phyloP scores from a whole-genome alignment of 177 flowering plant genomes.

The Telopea speciosissima region DNA sequence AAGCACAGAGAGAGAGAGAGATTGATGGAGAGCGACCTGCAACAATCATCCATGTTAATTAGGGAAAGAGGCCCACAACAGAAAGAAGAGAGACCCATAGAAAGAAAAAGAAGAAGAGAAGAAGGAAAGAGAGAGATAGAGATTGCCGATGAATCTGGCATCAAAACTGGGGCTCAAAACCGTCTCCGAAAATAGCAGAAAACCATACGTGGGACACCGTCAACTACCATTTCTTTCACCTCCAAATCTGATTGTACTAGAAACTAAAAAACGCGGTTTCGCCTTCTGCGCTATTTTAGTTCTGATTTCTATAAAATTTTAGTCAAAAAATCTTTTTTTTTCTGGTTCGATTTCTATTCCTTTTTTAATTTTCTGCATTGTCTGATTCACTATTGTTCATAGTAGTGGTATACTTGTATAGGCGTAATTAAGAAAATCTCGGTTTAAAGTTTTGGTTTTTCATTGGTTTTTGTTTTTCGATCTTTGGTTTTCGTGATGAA shows the following conservation, averaged over 20 bases:
- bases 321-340: background rate
- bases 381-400: background rate
- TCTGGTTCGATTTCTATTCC: too few relatives aligned
- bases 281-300: background rate
- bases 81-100: background rate
- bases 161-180: slow-evolving; percentile 6
- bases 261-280: background rate
- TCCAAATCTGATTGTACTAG: background rate
- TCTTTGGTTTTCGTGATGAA: background rate
- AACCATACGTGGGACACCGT: background rate
- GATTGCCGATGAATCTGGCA: slow-evolving; percentile 6
- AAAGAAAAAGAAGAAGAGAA: background rate
- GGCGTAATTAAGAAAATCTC: background rate
- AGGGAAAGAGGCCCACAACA: background rate
- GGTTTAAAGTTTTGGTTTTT: too few relatives aligned
- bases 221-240: background rate
- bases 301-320: background rate
- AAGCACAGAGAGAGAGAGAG: background rate
- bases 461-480: background rate
- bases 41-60: slow-evolving; percentile 15
- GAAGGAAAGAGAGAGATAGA: background rate
- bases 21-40: slow-evolving; percentile 13
- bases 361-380: too few relatives aligned
- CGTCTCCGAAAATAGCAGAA: background rate
- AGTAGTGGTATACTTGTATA: background rate